Base-by-base conservation (phyloP, 352 stramenopile species). In the Globisporangium cylindrosporum region DNA sequence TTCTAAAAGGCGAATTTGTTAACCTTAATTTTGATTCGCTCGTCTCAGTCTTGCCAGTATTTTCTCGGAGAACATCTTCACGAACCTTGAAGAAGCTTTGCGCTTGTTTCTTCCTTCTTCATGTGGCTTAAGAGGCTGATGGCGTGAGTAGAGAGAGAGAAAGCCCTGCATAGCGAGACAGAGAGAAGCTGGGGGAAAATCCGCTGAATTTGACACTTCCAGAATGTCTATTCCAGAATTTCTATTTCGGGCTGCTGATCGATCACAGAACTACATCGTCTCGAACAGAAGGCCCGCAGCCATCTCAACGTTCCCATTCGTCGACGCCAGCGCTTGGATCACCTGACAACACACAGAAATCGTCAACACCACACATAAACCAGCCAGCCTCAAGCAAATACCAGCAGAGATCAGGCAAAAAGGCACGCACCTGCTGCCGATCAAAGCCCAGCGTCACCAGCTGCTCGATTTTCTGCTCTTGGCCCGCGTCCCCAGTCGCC, bases 201-300 rank as follows among this genome's bases (percentile, higher is more conserved):
- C 29, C 29, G 29, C 29, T 32, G 29, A 32, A 32, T 32, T 32
- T 32, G 29, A 32, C 29, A 32, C 29, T 32, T 32, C 29, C 29
- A 32, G 29, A 8, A 32, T 32, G 4, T 32, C 0, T 32, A 32
- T 32, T 32, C 29, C 29, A 32, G 29, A 32, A 32, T 32, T 32
- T 32, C 29, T 32, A 32, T 32, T 32, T 32, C 29, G 29, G 29
- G 29, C 8, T 32, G 29, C 29, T 32, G 10, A 18, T 46, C 27
- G 5, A 46, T 32, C 15, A 29, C 32, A 64, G 14, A 12, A 25
- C 63, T 85, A 86, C 18, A 88, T 70, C 27, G 72, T 88, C 68
- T 94, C 88, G 59, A 95, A 95, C 36, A 95, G 70, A 65, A 95
- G 72, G 3, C 82, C 88, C 0, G 88, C 88, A n/a, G 88, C 88